Evolutionary conservation across 495 filamentous ascomycete genomes (phyloP), one percentile per base, ranked within the genome.

Genomic region (Penicillium malachiteum): DNA sequence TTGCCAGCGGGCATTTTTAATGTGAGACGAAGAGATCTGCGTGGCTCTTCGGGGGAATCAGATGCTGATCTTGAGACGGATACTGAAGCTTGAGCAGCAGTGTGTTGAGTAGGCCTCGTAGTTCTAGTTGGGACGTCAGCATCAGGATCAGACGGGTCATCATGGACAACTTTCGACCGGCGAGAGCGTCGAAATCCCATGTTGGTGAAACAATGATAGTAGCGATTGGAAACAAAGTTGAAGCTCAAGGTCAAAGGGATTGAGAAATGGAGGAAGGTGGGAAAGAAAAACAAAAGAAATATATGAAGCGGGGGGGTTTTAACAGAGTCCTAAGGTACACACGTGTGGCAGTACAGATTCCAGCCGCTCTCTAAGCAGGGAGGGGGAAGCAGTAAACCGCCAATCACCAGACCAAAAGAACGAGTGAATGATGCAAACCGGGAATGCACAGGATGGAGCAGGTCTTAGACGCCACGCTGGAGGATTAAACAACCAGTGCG

Each of bases 1-100:
- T 90, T 94, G 74, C 79, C 88, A 32, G 90, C 83, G 6, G 90
- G 85, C 64, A 93, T 86, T 75, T 91, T 96, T 60, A 96, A 85
- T 31, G 87, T 95, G 45, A 96, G 75, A 67, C 84, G 83, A 50
- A 93, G 82, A 55, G 88, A 86, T 69, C 81, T 82, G 56, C 75
- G 78, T 37, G 74, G 73, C 55, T 83, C 81, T 63, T 78, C 80
- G 50, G 81, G 64, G 32, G 83, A 82, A 13, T 77, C 77, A 35
- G 81, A 73, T 31, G 77, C 71, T 51, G 78, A 81, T 68, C 81
- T 81, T 59, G 81, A 78, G 47, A 84, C 73, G 17, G 83, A 82
- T 33, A 78, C 68, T 38, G 72, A 67, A 11, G 67, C 58, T 40
- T 62, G 46, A 45, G 69, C 64, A 54, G 68, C 57, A 56, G 68